A percentile compares a stretch with the other conserved stretches of the same genome.
These are phyloP conservation scores for Mycena filopes DNA, from an alignment of 768 basidiomycete genomes.

Conservation along the genomic window DNA sequence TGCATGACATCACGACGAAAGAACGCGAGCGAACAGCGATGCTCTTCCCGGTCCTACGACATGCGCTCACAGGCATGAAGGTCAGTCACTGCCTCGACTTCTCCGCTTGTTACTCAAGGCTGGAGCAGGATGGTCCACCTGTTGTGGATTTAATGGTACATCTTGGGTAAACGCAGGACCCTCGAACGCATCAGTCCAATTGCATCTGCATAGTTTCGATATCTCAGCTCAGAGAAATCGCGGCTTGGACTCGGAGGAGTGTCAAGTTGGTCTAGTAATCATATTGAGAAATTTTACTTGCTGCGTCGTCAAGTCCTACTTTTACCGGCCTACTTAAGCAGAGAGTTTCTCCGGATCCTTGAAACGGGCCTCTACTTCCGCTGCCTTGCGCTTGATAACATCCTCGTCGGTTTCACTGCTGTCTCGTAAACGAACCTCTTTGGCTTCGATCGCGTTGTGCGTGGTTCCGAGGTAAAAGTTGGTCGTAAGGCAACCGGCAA, in stretches of 20 bases:
- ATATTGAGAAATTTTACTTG: too few relatives aligned
- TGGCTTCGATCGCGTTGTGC: constrained; percentile 49
- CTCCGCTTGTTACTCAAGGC: not conserved
- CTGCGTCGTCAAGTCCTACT: too few relatives aligned
- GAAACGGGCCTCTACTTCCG: not conserved
- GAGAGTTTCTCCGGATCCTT: not conserved
- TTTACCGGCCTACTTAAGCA: too few relatives aligned
- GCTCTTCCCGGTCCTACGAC: constrained; percentile 79
- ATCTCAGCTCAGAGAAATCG: too few relatives aligned
- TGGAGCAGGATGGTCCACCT: constrained; percentile 59
- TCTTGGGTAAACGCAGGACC: constrained; percentile 56
- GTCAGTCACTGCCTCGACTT: constrained; percentile 49
- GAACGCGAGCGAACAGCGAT: constrained; percentile 52
- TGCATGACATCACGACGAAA: constrained; percentile 54
- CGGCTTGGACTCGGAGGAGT: too few relatives aligned
- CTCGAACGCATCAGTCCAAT: constrained; percentile 41
- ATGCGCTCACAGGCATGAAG: constrained; percentile 87
- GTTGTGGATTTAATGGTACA: constrained; percentile 55
- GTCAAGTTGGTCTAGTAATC: too few relatives aligned
- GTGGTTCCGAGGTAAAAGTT: constrained; percentile 52
- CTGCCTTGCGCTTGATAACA: not conserved
- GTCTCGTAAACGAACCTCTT: constrained; percentile 11
- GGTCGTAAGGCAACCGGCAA: constrained; percentile 47
- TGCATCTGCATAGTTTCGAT: too few relatives aligned
- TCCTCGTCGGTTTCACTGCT: constrained; percentile 4